Evolutionary conservation across 345 rosid species (phyloP).

Genomic region (Camelina neglecta): DNA sequence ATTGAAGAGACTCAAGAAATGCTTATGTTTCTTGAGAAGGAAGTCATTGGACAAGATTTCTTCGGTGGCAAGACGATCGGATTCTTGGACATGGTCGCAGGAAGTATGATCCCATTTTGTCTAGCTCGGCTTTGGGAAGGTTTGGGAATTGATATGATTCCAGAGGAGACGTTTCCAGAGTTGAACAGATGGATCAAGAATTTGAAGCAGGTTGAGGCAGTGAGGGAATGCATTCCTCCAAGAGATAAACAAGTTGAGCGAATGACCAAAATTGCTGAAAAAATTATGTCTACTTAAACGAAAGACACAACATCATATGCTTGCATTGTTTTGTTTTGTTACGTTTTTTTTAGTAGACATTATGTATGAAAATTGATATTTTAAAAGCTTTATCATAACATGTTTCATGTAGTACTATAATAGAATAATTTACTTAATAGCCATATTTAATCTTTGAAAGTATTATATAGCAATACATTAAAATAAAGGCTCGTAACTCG

Average conservation of each 20-base stretch:
- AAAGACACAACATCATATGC: not conserved
- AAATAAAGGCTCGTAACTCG: no score
- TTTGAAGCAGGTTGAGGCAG: slow-evolving; percentile 26
- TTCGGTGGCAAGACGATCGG: slow-evolving; percentile 45
- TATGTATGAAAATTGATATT: not conserved
- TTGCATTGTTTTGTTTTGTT: not conserved
- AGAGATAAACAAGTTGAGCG: slow-evolving; percentile 42
- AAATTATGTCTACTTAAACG: not conserved
- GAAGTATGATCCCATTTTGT: slow-evolving; percentile 39
- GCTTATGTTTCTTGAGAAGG: slow-evolving; percentile 42
- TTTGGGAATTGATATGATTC: slow-evolving; percentile 32
- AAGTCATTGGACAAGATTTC: slow-evolving; percentile 41
- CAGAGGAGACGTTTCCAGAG: slow-evolving; percentile 39
- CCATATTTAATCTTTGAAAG: not conserved
- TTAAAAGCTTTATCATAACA: not conserved
- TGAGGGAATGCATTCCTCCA: slow-evolving; percentile 43
- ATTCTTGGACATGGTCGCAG: slow-evolving; percentile 43
- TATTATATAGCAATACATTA: no score
- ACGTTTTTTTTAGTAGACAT: no score
- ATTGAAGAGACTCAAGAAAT: slow-evolving; percentile 31
- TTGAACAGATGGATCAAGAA: slow-evolving; percentile 41
- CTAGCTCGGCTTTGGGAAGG: slow-evolving; percentile 34
- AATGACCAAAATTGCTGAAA: slow-evolving; percentile 19
- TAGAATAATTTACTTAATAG: not conserved
- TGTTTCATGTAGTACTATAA: no score